phyloP scores from a whole-genome alignment of 179 eudicot species.

The Nepenthes alata region DNA sequence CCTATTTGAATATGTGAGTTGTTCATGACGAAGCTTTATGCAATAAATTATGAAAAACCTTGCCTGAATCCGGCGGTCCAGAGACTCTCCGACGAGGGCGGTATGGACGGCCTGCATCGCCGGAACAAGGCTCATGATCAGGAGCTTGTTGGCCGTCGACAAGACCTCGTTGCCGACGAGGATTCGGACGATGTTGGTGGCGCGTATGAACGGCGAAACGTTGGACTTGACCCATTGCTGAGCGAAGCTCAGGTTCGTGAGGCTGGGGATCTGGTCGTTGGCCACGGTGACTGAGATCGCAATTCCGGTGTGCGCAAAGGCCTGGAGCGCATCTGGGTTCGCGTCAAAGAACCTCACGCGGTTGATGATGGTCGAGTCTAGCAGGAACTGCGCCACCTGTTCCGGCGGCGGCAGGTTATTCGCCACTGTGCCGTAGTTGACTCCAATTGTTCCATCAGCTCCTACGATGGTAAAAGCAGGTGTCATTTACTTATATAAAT shows the following conservation, averaged over 20 bases:
- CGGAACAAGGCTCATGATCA: slow-evolving; percentile 33
- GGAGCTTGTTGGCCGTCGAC: slow-evolving; percentile 29
- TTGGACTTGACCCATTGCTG: slow-evolving; percentile 36
- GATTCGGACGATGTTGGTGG: slow-evolving; percentile 41
- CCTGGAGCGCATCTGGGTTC: slow-evolving; percentile 28
- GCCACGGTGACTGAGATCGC: slow-evolving; percentile 38
- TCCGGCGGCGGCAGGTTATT: slow-evolving; percentile 53
- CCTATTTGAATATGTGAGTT: too few relatives aligned
- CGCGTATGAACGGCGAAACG: slow-evolving; percentile 26
- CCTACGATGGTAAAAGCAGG: slow-evolving; percentile 10
- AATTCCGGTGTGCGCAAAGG: slow-evolving; percentile 51
- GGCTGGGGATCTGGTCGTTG: slow-evolving; percentile 32
- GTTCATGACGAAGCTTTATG: too few relatives aligned
- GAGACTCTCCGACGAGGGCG: slow-evolving; percentile 30
- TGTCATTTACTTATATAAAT: neutral
- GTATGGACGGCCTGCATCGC: slow-evolving; percentile 46
- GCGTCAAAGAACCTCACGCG: slow-evolving; percentile 50
- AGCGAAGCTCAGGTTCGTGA: slow-evolving; percentile 29
- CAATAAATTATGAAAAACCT: neutral
- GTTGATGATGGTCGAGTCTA: slow-evolving; percentile 39
- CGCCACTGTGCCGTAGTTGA: slow-evolving; percentile 55
- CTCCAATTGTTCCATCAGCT: slow-evolving; percentile 40
- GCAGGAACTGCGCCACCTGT: slow-evolving; percentile 39
- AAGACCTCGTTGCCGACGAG: slow-evolving; percentile 67
- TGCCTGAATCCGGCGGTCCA: slow-evolving; percentile 23